Base-by-base conservation (phyloP, 2,329 filamentous ascomycete species). In the Ascochyta lentis region DNA sequence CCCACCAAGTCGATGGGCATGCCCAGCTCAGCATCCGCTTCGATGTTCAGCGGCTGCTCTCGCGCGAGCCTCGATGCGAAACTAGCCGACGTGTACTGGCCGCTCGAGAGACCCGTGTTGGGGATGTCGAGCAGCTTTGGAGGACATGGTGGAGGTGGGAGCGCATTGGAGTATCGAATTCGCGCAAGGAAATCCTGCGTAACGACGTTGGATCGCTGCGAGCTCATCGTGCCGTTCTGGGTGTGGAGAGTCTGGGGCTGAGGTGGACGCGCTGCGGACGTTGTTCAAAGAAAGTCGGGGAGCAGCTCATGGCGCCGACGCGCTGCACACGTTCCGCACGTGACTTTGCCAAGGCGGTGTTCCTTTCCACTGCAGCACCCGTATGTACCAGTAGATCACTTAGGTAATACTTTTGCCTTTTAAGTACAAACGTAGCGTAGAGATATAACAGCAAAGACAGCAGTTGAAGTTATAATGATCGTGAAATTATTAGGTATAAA, bases 141-240 rank as follows among this genome's bases (percentile, higher is more conserved):
- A 1, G 94, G 92, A 73, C 93, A 92, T 51, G 94, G 92, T 50
- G 95, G 95, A 61, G 95, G 93, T 62, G 95, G 95, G 15, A 99
- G 87, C 66, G 92, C 89, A 86, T 99, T 99, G 71, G 92, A 92
- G 77, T 96, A 99, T 77, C 95, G 87, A 71, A 97, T 91, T 69
- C 93, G 90, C 61, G 93, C 94, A 74, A 99, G 96, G 79, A 97
- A 98, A 78, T 99, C 95, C 79, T 99, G 95, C 74, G 96, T 92
- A 68, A 86, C 87, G 58, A 67, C 66, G 27, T 64, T 66, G 27
- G 66, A 63, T 43, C 58, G 56, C n/a, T 61, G 58, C 46, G 66
- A 67, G 35, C 64, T 66, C 69, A 72, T 73, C 12, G 37, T 65
- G 44, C 48, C 48, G 56, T 44, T 49, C 35, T 24, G 22, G 29